These are phyloP conservation scores for Colletotrichum caudatum DNA, from an alignment of 2,329 filamentous ascomycete genomes.

Conservation along the genomic window DNA sequence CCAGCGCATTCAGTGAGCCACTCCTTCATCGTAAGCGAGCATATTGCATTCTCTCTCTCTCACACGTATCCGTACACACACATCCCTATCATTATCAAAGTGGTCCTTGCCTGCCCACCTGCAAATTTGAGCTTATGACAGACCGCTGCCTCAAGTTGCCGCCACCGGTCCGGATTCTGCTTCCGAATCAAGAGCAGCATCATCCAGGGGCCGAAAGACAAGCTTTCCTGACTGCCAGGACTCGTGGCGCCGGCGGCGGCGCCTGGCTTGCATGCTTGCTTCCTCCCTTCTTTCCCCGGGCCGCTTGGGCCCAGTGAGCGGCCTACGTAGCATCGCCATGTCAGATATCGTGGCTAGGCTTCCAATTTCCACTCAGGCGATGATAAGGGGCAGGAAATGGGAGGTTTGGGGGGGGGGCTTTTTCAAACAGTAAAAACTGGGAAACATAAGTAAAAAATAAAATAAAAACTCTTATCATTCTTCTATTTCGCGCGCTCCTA, in stretches of 20 bases:
- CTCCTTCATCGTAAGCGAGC: too few species aligned
- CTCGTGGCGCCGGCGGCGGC: constrained; percentile 2
- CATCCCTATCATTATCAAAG: neutral
- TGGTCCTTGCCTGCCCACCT: neutral
- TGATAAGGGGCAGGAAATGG: constrained; percentile 7
- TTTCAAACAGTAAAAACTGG: too few species aligned
- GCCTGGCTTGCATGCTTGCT: neutral
- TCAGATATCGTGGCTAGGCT: constrained; percentile 15
- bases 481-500: constrained; percentile 9
- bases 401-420: neutral
- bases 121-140: constrained; percentile 31
- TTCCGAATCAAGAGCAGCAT: neutral
- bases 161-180: neutral
- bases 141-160: constrained; percentile 9
- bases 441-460: too few species aligned
- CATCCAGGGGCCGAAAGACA: neutral
- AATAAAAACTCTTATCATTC: neutral
- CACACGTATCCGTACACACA: too few species aligned
- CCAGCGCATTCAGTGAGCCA: neutral
- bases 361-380: constrained; percentile 28
- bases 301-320: constrained; percentile 10
- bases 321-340: neutral
- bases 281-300: too few species aligned
- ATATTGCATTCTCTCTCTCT: too few species aligned
- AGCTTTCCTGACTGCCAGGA: constrained; percentile 33